Conservation (phyloP, 768 basidiomycete species). For the Artomyces pyxidatus region DNA sequence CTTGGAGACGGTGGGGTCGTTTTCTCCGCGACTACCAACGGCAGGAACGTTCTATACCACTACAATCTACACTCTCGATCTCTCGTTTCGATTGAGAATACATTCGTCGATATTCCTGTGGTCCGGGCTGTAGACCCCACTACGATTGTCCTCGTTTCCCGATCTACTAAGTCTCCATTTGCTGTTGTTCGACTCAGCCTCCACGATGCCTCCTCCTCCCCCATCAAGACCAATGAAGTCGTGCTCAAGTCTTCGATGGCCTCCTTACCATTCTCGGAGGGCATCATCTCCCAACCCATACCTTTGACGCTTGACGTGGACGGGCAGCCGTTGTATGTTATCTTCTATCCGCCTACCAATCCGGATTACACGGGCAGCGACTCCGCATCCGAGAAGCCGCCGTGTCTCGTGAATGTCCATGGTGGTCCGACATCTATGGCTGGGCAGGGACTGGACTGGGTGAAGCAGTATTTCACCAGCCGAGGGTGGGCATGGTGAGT, state of each 20-base stretch:
- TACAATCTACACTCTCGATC: neutral
- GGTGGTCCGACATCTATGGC: conserved; percentile 41
- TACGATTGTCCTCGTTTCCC: neutral
- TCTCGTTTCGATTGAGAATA: conserved; percentile 1
- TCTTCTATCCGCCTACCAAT: conserved; percentile 7
- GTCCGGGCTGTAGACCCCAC: neutral
- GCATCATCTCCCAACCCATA: conserved; percentile 5
- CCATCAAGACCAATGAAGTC: neutral
- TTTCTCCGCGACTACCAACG: conserved; percentile 1
- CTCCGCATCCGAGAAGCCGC: conserved; percentile 4
- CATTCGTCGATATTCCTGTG: neutral
- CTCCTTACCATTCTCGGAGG: conserved; percentile 1
- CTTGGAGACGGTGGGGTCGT: neutral
- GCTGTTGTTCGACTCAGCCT: conserved; percentile 1
- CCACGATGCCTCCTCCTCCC: neutral
- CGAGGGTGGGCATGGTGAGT: conserved; percentile 65
- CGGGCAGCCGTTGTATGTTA: neutral
- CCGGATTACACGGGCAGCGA: conserved; percentile 1
- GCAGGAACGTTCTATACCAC: neutral
- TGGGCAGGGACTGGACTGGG: conserved; percentile 41
- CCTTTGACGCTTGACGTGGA: neutral
- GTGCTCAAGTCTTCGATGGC: conserved; percentile 1
- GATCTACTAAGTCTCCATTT: neutral
- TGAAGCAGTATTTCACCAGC: conserved; percentile 58
- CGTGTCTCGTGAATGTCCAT: conserved; percentile 8